Evolutionary conservation across 139 green algal species (phyloP).

Genomic region (Yamagishiella unicocca): DNA sequence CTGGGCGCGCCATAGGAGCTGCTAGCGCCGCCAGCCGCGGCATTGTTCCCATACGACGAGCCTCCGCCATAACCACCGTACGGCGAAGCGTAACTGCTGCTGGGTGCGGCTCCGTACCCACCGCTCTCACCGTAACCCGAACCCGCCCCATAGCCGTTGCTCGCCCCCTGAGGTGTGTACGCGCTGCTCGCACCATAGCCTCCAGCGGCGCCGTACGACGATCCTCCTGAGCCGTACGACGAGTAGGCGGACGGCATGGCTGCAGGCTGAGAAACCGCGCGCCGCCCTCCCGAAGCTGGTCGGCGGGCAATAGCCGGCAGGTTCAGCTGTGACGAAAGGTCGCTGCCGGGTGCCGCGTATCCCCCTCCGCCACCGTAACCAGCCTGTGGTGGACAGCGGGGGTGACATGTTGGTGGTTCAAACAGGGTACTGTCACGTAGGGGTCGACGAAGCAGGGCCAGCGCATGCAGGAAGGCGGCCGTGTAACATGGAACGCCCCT

Average conservation of each 20-base stretch:
- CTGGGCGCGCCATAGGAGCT: slow-evolving; percentile 17
- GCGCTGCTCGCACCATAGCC: not conserved
- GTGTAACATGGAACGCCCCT: no score
- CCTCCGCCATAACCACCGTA: slow-evolving; percentile 15
- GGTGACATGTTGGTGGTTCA: not conserved
- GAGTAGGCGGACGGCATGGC: not conserved
- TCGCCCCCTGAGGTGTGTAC: no score
- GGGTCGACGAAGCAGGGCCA: not conserved
- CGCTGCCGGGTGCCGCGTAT: not conserved
- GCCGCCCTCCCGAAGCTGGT: slow-evolving; percentile 11
- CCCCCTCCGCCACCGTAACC: not conserved
- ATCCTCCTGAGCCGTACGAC: not conserved
- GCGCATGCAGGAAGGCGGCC: no score
- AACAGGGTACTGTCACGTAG: not conserved
- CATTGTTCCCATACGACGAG: slow-evolving; percentile 4
- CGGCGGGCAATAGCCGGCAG: not conserved
- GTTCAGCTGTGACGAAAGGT: slow-evolving; percentile 47
- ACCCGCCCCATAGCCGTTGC: not conserved
- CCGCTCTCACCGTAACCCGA: not conserved
- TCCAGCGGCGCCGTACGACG: slow-evolving; percentile 19
- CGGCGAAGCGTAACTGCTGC: not conserved
- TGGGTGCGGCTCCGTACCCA: not conserved
- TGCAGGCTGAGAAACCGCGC: slow-evolving; percentile 36
- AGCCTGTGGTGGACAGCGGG: not conserved
- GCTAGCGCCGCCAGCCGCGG: not conserved